Percentiles rank a stretch among this genome's conserved stretches.
phyloP scores from a whole-genome alignment of 163 green algal species.

The Scenedesmus sp. region DNA sequence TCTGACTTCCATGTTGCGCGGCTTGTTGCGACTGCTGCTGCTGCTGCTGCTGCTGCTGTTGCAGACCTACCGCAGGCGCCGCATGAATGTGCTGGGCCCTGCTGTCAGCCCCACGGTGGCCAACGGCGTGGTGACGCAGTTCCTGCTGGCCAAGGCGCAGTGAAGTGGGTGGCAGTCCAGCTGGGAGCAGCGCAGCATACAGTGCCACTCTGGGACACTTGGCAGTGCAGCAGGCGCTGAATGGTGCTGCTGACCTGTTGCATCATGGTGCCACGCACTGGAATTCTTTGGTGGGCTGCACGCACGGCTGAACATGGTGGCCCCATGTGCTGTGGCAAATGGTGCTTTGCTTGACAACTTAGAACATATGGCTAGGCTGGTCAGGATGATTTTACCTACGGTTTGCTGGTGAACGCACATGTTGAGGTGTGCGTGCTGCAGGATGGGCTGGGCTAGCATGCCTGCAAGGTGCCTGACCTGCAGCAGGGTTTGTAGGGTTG shows the following conservation, averaged over 20 bases:
- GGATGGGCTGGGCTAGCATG: not conserved
- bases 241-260: not conserved
- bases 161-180: not conserved
- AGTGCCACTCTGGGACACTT: not conserved
- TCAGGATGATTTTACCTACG: not conserved
- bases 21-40: not conserved
- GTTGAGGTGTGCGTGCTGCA: not conserved
- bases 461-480: not conserved
- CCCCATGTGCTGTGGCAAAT: too few species aligned
- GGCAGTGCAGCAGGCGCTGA: too few species aligned
- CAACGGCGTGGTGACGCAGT: constrained; percentile 66
- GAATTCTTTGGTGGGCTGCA: not conserved
- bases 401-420: not conserved
- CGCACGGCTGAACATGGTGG: too few species aligned
- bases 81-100: constrained; percentile 68
- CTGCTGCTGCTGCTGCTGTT: constrained; percentile 18
- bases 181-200: not conserved
- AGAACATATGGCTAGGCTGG: not conserved
- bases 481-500: not conserved
- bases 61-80: constrained; percentile 65
- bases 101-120: constrained; percentile 63
- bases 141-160: constrained; percentile 53
- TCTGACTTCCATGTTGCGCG: not conserved
- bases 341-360: not conserved
- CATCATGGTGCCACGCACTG: not conserved